Evolutionary conservation across 2,329 filamentous ascomycete species (phyloP).

Genomic region (Epichloe baconii): DNA sequence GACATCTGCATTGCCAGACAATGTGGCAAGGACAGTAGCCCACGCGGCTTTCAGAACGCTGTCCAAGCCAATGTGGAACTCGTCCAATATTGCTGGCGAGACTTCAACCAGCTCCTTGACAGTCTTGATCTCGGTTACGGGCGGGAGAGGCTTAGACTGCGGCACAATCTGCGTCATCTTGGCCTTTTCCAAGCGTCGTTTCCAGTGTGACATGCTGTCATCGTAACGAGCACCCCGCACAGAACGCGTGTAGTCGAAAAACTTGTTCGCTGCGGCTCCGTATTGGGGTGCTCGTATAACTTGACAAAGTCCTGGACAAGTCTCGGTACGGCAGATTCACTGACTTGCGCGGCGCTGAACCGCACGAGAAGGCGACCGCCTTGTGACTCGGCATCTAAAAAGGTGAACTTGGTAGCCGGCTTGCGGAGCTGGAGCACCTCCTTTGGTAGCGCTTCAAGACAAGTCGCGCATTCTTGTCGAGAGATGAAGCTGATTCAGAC

Average conservation of each 20-base stretch:
- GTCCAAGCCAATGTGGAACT: conserved; percentile 34
- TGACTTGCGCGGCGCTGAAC: conserved; percentile 36
- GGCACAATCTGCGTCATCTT: conserved; percentile 32
- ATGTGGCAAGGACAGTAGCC: conserved; percentile 39
- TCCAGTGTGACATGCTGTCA: conserved; percentile 33
- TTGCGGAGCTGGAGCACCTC: conserved; percentile 25
- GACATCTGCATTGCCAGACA: conserved; percentile 36
- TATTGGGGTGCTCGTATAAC: conserved; percentile 28
- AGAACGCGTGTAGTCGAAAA: conserved; percentile 36
- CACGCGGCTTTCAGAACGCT: conserved; percentile 45
- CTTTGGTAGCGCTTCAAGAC: conserved; percentile 30
- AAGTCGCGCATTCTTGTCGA: conserved; percentile 26
- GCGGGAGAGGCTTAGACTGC: conserved; percentile 27
- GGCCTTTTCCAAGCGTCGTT: conserved; percentile 28
- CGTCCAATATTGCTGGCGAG: conserved; percentile 21
- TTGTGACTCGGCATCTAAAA: conserved; percentile 34
- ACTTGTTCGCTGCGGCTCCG: conserved; percentile 23
- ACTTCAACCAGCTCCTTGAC: conserved; percentile 27
- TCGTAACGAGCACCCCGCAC: conserved; percentile 22
- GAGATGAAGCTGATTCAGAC: conserved; percentile 26
- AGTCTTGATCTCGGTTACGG: conserved; percentile 26
- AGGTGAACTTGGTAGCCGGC: conserved; percentile 36
- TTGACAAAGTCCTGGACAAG: conserved; percentile 35
- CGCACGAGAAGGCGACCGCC: conserved; percentile 35
- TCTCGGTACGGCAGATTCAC: conserved; percentile 30